phyloP scores from a whole-genome alignment of 768 basidiomycete genomes.

The Amanita jacksonii region DNA sequence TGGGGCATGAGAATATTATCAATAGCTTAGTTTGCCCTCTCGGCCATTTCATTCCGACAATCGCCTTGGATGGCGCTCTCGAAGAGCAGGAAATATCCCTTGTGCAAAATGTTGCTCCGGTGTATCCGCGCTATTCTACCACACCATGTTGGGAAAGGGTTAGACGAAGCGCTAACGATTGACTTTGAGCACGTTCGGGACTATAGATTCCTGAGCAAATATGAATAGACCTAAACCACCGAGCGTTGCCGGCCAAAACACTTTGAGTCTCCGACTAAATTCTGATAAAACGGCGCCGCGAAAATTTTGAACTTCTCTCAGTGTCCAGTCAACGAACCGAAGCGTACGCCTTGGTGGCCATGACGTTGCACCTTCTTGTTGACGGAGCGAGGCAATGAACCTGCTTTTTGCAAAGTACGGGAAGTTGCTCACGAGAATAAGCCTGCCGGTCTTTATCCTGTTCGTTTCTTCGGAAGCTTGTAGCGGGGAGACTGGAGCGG shows the following conservation, averaged over 20 bases:
- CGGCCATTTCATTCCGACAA: conserved; percentile 50
- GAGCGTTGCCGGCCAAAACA: too few species aligned
- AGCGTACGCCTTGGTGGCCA: conserved; percentile 1
- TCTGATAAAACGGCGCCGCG: too few species aligned
- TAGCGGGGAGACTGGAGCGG: neutral
- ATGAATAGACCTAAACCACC: conserved; percentile 6
- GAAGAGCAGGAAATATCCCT: conserved; percentile 43
- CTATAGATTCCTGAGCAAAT: too few species aligned
- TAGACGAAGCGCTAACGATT: too few species aligned
- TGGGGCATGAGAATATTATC: conserved; percentile 47
- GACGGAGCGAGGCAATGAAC: conserved; percentile 6
- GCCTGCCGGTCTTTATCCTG: neutral
- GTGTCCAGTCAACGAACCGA: conserved; percentile 9
- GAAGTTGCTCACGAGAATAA: conserved; percentile 7
- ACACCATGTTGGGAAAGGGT: too few species aligned
- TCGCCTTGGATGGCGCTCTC: conserved; percentile 49
- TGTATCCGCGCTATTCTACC: too few species aligned
- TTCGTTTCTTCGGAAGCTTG: conserved; percentile 6
- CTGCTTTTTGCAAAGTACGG: conserved; percentile 1
- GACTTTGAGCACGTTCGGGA: too few species aligned
- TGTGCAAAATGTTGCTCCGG: conserved; percentile 40
- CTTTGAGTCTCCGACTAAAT: conserved; percentile 2
- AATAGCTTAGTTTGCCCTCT: conserved; percentile 42
- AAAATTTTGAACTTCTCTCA: neutral
- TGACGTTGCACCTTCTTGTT: conserved; percentile 6